Evolutionary conservation across 2,329 filamentous ascomycete genomes (phyloP).

Genomic region (Aspergillus brasiliensis): DNA sequence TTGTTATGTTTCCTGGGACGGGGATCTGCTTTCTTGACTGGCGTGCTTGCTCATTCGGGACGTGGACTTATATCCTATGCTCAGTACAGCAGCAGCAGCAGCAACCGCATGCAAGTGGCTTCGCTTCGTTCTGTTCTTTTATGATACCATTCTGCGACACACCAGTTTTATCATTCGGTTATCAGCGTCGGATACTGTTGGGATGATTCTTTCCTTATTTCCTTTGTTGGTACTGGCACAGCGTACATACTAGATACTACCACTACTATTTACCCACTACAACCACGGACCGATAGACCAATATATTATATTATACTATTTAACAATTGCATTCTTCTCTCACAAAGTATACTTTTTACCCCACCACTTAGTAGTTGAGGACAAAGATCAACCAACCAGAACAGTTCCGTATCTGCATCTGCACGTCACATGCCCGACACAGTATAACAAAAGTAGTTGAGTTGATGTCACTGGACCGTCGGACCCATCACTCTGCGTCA

Average conservation of each 20-base stretch:
- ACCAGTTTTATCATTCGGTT: conserved; percentile 8
- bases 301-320: neutral
- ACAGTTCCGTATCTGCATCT: too few species aligned
- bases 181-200: conserved; percentile 12
- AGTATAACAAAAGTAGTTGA: too few species aligned
- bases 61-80: too few species aligned
- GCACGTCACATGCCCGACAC: too few species aligned
- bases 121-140: conserved; percentile 30
- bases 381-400: too few species aligned
- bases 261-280: neutral
- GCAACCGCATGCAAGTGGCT: conserved; percentile 26
- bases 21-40: conserved; percentile 2
- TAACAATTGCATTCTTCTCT: neutral
- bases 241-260: neutral
- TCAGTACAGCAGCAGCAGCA: conserved; percentile 25
- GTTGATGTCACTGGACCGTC: too few species aligned
- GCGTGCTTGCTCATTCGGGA: conserved; percentile 23
- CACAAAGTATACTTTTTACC: neutral
- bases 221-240: neutral
- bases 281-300: neutral
- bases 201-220: conserved; percentile 26
- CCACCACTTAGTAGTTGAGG: too few species aligned
- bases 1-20: conserved; percentile 16
- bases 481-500: too few species aligned
- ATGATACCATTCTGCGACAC: conserved; percentile 42